Percentiles rank a stretch among this genome's conserved stretches.
Conservation (phyloP, 768 basidiomycete species). For the Tulasnella sp. region DNA sequence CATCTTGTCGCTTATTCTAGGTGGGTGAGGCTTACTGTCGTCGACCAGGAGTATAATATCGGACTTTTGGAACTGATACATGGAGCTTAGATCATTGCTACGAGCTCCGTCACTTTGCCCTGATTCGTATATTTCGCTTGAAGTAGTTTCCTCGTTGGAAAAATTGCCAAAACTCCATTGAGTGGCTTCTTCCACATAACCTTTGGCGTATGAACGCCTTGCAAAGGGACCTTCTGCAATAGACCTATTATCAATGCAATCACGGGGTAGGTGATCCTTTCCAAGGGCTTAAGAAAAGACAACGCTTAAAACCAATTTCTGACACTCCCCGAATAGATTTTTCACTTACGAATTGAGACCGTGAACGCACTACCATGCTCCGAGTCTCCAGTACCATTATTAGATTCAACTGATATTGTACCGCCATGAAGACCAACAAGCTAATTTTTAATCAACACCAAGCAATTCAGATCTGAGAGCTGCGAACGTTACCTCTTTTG, state of each 20-base stretch:
- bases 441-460: too few species aligned
- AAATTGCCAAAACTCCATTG: constrained; percentile 24
- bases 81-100: constrained; percentile 25
- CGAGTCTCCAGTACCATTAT: constrained; percentile 22
- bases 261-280: constrained; percentile 25
- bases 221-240: too few species aligned
- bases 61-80: constrained; percentile 25
- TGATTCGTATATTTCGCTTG: constrained; percentile 1
- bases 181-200: constrained; percentile 30
- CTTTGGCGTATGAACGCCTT: constrained; percentile 29
- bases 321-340: too few species aligned
- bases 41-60: constrained; percentile 26
- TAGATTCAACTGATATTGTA: constrained; percentile 24
- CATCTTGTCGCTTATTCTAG: not conserved
- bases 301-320: not conserved
- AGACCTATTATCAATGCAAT: constrained; percentile 21
- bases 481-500: too few species aligned
- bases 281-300: constrained; percentile 22
- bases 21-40: constrained; percentile 19
- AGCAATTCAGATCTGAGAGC: too few species aligned
- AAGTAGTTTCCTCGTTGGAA: not conserved
- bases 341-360: constrained; percentile 22
- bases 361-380: constrained; percentile 28
- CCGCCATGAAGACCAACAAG: constrained; percentile 30
- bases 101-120: constrained; percentile 20